Conservation (phyloP, 768 basidiomycete species). For the Termitomyces sp. region DNA sequence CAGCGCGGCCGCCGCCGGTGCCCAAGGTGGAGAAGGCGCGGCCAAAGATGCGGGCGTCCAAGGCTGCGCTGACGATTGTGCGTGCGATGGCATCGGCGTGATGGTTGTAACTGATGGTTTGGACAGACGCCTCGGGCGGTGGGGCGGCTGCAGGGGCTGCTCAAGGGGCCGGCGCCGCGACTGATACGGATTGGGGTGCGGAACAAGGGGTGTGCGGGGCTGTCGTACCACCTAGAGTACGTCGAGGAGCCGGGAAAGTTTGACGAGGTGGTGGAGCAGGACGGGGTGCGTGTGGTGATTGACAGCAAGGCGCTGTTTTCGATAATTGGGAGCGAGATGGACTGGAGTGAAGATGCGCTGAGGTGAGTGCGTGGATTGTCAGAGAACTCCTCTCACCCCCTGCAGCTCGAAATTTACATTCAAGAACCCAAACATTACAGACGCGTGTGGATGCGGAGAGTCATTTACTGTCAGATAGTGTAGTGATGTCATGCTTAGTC, state of each 20-base stretch:
- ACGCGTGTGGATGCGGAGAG: constrained; percentile 93
- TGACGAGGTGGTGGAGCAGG: constrained; percentile 95
- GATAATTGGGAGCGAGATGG: constrained; percentile 99
- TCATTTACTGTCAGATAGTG: constrained; percentile 65
- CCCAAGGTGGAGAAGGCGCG: constrained; percentile 62
- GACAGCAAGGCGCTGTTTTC: constrained; percentile 97
- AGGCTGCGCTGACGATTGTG: constrained; percentile 76
- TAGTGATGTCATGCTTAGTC: constrained; percentile 15
- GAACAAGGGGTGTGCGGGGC: constrained; percentile 94
- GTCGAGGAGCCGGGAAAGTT: constrained; percentile 87
- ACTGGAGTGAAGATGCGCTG: constrained; percentile 91
- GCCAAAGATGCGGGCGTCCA: constrained; percentile 63
- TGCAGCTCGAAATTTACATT: constrained; percentile 74
- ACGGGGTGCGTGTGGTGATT: constrained; percentile 89
- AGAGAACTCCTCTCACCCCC: no score
- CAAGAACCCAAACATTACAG: constrained; percentile 91
- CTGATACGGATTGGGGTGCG: constrained; percentile 92
- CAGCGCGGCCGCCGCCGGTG: constrained; percentile 63
- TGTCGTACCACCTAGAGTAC: constrained; percentile 90
- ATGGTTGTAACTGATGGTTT: not conserved
- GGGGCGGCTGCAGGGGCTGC: constrained; percentile 60
- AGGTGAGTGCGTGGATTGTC: constrained; percentile 53
- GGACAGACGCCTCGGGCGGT: constrained; percentile 78
- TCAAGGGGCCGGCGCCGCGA: constrained; percentile 82
- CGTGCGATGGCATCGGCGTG: constrained; percentile 16